Percentiles rank a stretch among this genome's conserved stretches.
These are phyloP conservation scores for Ambrosia trifida DNA, from an alignment of 129 eudicot species.

Conservation along the genomic window DNA sequence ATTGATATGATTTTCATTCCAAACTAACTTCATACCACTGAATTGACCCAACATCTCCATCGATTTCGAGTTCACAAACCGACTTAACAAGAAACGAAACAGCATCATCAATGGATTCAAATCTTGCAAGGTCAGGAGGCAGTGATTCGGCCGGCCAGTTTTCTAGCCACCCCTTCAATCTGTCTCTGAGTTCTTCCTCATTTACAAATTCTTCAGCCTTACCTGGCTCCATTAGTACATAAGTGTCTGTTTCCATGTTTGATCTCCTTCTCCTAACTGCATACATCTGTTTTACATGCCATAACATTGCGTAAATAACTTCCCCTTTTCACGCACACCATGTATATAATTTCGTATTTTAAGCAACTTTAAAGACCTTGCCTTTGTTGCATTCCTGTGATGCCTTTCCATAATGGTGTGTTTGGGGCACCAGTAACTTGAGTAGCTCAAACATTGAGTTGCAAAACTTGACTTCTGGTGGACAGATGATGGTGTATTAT, in stretches of 20 bases:
- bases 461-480: slow-evolving; percentile 22
- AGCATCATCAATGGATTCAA: slow-evolving; percentile 72
- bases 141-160: slow-evolving; percentile 71
- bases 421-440: slow-evolving; percentile 8
- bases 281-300: slow-evolving; percentile 32
- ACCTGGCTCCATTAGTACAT: slow-evolving; percentile 86
- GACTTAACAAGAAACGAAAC: slow-evolving; percentile 72
- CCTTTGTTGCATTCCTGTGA: slow-evolving; percentile 36
- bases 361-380: slow-evolving; percentile 10
- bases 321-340: not conserved
- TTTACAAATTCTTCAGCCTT: slow-evolving; percentile 72
- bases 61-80: slow-evolving; percentile 87
- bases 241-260: slow-evolving; percentile 56
- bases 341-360: not conserved
- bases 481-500: slow-evolving; percentile 10
- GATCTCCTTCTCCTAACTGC: slow-evolving; percentile 78
- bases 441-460: slow-evolving; percentile 29
- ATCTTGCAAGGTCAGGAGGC: slow-evolving; percentile 91
- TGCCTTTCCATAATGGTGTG: slow-evolving; percentile 19
- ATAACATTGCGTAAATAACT: slow-evolving; percentile 17
- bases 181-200: slow-evolving; percentile 69
- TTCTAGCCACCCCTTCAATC: slow-evolving; percentile 73
- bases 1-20: slow-evolving; percentile 27
- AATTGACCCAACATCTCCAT: slow-evolving; percentile 87
- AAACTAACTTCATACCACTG: slow-evolving; percentile 91